phyloP scores from a whole-genome alignment of 192 early-diverging fungal species.

The Haplosporangium gracile region DNA sequence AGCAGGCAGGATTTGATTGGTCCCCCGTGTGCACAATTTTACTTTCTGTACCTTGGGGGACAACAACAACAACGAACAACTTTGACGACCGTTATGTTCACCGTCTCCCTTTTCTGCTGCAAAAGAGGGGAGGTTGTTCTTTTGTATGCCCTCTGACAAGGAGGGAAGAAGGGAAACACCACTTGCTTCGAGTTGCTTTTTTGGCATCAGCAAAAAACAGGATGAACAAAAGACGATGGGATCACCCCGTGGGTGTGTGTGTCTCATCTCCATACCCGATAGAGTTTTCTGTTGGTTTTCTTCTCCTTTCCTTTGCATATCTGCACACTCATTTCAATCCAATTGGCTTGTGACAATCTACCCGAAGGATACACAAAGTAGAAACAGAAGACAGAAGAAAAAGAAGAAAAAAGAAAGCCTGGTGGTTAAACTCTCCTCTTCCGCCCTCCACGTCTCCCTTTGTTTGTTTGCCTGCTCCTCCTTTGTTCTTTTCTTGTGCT shows the following conservation, averaged over 20 bases:
- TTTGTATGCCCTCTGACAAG: not conserved
- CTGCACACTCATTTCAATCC: not conserved
- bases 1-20: not conserved
- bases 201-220: too few relatives aligned
- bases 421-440: not conserved
- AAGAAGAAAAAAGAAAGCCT: not conserved
- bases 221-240: too few relatives aligned
- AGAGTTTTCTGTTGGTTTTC: not conserved
- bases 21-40: conserved; percentile 1
- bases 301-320: not conserved
- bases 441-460: not conserved
- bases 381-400: not conserved
- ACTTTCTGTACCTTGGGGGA: not conserved
- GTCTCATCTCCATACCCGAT: conserved; percentile 2
- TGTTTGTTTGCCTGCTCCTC: not conserved
- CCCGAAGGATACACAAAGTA: conserved; percentile 3
- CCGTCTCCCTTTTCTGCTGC: not conserved
- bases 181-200: too few relatives aligned
- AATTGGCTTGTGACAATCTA: conserved; percentile 11
- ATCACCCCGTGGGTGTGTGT: not conserved
- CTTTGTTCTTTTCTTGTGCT: not conserved
- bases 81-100: not conserved
- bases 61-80: not conserved
- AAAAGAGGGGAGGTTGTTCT: not conserved
- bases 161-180: not conserved